Percentiles rank a stretch among this genome's conserved stretches.
These are phyloP conservation scores for Aspergillus pseudoviridinutans DNA, from an alignment of 2,329 filamentous ascomycete species.

Conservation along the genomic window DNA sequence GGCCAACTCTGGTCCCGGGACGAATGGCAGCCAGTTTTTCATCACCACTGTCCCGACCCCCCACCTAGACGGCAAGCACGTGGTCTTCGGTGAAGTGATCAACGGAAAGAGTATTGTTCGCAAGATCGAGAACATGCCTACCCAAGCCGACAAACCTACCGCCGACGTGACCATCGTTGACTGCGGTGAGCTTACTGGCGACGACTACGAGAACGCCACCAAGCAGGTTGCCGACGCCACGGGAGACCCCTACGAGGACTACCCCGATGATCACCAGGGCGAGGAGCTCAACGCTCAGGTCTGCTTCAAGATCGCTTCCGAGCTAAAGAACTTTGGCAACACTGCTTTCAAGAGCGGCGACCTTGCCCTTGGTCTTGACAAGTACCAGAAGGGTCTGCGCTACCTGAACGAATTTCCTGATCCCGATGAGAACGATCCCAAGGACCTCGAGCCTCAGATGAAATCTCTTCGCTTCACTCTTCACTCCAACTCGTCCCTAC, in stretches of 20 bases:
- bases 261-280: slow-evolving; percentile 73
- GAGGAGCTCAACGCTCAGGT: slow-evolving; percentile 62
- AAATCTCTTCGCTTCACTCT: slow-evolving; percentile 75
- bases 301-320: slow-evolving; percentile 72
- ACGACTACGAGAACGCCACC: slow-evolving; percentile 63
- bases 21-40: slow-evolving; percentile 98
- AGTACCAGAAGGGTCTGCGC: slow-evolving; percentile 90
- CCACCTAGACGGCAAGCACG: slow-evolving; percentile 93
- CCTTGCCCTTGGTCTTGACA: slow-evolving; percentile 67
- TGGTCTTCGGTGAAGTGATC: slow-evolving; percentile 93
- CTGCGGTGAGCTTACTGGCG: slow-evolving; percentile 78
- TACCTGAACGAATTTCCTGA: slow-evolving; percentile 85
- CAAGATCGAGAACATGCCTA: slow-evolving; percentile 80
- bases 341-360: slow-evolving; percentile 82
- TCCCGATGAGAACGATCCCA: slow-evolving; percentile 62
- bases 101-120: slow-evolving; percentile 88
- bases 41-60: slow-evolving; percentile 92
- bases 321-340: slow-evolving; percentile 90
- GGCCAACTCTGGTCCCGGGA: slow-evolving; percentile 93
- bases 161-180: slow-evolving; percentile 71
- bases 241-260: slow-evolving; percentile 93
- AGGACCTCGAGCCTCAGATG: slow-evolving; percentile 63
- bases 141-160: slow-evolving; percentile 71
- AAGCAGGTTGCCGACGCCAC: slow-evolving; percentile 71
- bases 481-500: slow-evolving; percentile 82